Evolutionary conservation across 1,284 basidiomycete species (phyloP).

Genomic region (Schizophyllum amplum): DNA sequence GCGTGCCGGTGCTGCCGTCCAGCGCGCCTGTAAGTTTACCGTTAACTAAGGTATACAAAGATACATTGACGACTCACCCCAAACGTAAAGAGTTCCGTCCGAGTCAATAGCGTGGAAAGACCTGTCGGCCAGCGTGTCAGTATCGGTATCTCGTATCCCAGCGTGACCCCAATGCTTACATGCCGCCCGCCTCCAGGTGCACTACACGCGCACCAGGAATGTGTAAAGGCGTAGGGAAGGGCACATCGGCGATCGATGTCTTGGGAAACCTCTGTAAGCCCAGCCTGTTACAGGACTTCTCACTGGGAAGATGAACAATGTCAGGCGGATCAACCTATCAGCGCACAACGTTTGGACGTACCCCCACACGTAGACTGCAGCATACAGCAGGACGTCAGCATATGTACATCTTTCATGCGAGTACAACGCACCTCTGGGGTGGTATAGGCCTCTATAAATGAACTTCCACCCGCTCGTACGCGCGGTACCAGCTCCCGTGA

Average conservation of each 20-base stretch:
- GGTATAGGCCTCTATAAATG: slow-evolving; percentile 67
- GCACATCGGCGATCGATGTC: slow-evolving; percentile 29
- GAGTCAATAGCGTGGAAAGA: slow-evolving; percentile 77
- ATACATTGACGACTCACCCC: slow-evolving; percentile 46
- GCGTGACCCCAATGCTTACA: slow-evolving; percentile 36
- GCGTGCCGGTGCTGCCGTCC: slow-evolving; percentile 36
- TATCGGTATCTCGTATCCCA: slow-evolving; percentile 1
- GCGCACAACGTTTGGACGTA: slow-evolving; percentile 25
- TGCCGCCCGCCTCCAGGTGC: slow-evolving; percentile 70
- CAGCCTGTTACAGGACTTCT: slow-evolving; percentile 49
- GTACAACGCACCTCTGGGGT: slow-evolving; percentile 32
- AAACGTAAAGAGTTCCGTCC: slow-evolving; percentile 68
- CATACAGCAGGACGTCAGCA: neutral
- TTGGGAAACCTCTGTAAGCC: slow-evolving; percentile 37
- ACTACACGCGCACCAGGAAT: slow-evolving; percentile 62
- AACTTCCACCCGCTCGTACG: slow-evolving; percentile 70
- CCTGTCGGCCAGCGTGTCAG: slow-evolving; percentile 32
- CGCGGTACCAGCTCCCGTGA: slow-evolving; percentile 59
- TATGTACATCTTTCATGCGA: neutral
- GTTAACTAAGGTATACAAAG: no score
- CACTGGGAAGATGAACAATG: slow-evolving; percentile 30
- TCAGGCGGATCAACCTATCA: neutral
- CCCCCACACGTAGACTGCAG: slow-evolving; percentile 75
- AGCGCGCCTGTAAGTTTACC: slow-evolving; percentile 50
- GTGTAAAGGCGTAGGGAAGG: slow-evolving; percentile 53